These are phyloP conservation scores for Sistotremastrum suecicum DNA, from an alignment of 768 basidiomycete species.

Conservation along the genomic window DNA sequence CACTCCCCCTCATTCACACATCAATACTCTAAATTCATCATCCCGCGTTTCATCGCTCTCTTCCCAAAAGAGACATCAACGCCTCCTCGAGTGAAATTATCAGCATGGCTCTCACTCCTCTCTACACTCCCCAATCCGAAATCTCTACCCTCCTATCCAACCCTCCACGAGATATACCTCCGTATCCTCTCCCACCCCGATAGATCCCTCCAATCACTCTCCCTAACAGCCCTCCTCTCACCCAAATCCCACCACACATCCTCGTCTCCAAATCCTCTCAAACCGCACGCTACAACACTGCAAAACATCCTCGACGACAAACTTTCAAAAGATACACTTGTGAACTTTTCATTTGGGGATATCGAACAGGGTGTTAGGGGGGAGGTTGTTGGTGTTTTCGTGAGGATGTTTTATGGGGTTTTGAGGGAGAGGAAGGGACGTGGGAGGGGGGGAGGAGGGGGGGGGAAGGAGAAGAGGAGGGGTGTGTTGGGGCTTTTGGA, in stretches of 20 bases:
- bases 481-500: slow-evolving; percentile 63
- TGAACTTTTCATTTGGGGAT: slow-evolving; percentile 46
- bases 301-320: slow-evolving; percentile 67
- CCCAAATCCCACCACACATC: slow-evolving; percentile 48
- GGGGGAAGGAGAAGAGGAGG: slow-evolving; percentile 35
- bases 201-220: slow-evolving; percentile 53
- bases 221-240: slow-evolving; percentile 67
- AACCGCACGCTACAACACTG: slow-evolving; percentile 40
- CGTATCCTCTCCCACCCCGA: slow-evolving; percentile 80
- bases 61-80: slow-evolving; percentile 14
- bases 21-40: slow-evolving; percentile 74
- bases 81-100: slow-evolving; percentile 40
- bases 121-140: slow-evolving; percentile 91
- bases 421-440: slow-evolving; percentile 74
- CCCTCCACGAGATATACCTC: slow-evolving; percentile 51
- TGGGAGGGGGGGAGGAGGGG: slow-evolving; percentile 34
- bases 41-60: slow-evolving; percentile 63
- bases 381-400: slow-evolving; percentile 53
- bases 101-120: slow-evolving; percentile 72
- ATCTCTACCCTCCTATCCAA: slow-evolving; percentile 56
- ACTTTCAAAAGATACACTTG: slow-evolving; percentile 79
- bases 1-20: slow-evolving; percentile 62
- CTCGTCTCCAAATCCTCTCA: slow-evolving; percentile 12
- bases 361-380: slow-evolving; percentile 40
- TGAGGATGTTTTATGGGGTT: slow-evolving; percentile 73